Base-by-base conservation (phyloP, 306 rosid genomes). In the Pterocarpus santalinus region DNA sequence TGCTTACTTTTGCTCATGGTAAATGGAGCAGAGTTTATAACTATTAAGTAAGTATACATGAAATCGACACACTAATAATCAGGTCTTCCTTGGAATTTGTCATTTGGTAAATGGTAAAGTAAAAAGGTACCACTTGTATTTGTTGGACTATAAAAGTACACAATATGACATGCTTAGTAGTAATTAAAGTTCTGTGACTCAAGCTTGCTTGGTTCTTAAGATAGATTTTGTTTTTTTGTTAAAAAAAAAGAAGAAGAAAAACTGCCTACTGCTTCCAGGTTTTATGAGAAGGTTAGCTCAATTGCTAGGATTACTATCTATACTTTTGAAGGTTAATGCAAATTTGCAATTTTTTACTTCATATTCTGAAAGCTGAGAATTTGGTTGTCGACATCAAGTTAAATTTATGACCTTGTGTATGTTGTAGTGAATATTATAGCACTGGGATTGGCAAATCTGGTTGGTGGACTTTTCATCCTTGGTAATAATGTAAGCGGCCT, bases 391-490 rank as follows among this genome's bases (percentile, higher is more conserved):
- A 55, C 16, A 34, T 14, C 22, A 6, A 65, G 55, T 65, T 78
- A 57, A 69, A 57, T 52, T 66, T 69, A 46, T 81, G 68, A 22
- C 49, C 46, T 69, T 80, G 47, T 73, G 67, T 62, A 61, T 53
- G 8, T 53, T 80, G 79, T 36, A 85, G 91, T 72, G 83, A 88
- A 80, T 64, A 85, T 88, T 33, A 63, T 85, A 47, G 85, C 73
- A n/a, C 53, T 85, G 75, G 91, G 87, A 80, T 77, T 88, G 55
- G 89, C 91, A 73, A 85, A 85, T 76, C 49, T 88, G 79, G 30
- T 88, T 12, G 89, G 84, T 34, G 89, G 91, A 68, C 82, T 88
- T 80, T 56, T 88, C 77, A 41, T 85, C 72, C 79, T 88, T 67
- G 85, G 75, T 55, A 81, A 88, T 65, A 83, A 85, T 82, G 91